phyloP scores from a whole-genome alignment of 2,329 filamentous ascomycete species.

The Tympanopsis confertula region DNA sequence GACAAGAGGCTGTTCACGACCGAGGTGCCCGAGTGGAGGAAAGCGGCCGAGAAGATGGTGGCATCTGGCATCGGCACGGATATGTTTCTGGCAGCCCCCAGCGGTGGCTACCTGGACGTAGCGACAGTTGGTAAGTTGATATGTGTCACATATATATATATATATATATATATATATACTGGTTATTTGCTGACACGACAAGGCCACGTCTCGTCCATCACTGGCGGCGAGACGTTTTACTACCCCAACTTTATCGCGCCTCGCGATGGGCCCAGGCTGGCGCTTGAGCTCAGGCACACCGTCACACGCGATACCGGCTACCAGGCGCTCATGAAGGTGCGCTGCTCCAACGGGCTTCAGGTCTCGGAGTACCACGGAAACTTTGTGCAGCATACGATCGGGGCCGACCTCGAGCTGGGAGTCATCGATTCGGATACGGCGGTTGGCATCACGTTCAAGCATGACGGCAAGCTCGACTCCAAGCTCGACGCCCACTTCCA shows the following conservation, averaged over 20 bases:
- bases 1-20: constrained; percentile 88
- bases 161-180: constrained; percentile 7
- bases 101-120: constrained; percentile 83
- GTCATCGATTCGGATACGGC: constrained; percentile 89
- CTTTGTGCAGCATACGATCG: constrained; percentile 90
- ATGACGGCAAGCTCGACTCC: constrained; percentile 93
- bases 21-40: constrained; percentile 79
- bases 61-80: constrained; percentile 78
- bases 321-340: constrained; percentile 94
- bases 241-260: constrained; percentile 91
- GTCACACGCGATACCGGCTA: constrained; percentile 86
- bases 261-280: constrained; percentile 73
- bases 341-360: constrained; percentile 94
- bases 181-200: constrained; percentile 9
- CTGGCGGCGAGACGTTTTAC: constrained; percentile 92
- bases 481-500: constrained; percentile 98
- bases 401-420: constrained; percentile 87
- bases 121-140: constrained; percentile 65
- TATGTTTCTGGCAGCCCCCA: constrained; percentile 86
- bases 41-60: constrained; percentile 77
- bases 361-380: constrained; percentile 94
- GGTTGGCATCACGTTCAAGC: constrained; percentile 78
- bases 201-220: constrained; percentile 76
- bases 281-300: constrained; percentile 73
- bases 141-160: constrained; percentile 1